Conservation (phyloP, 73 alveolate species). For the Tetrahymena borealis region DNA sequence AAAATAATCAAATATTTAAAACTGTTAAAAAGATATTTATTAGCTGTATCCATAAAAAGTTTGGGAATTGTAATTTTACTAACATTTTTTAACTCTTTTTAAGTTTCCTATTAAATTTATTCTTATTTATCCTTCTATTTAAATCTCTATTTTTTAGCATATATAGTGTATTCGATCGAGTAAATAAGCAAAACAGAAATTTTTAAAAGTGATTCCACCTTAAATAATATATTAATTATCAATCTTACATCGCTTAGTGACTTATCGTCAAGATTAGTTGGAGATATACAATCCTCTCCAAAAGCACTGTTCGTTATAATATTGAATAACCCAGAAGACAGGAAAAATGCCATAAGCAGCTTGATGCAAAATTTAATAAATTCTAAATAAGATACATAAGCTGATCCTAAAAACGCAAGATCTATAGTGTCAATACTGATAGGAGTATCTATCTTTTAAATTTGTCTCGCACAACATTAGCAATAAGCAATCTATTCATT, state of each 20-base stretch:
- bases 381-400: not conserved
- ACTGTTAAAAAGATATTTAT: too few relatives aligned
- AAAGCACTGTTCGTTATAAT: not conserved
- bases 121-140: not conserved
- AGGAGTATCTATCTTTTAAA: not conserved
- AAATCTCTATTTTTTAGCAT: too few relatives aligned
- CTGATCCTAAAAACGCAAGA: not conserved
- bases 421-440: not conserved
- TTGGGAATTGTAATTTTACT: too few relatives aligned
- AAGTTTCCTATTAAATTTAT: too few relatives aligned
- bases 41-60: too few relatives aligned
- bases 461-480: not conserved
- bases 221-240: too few relatives aligned
- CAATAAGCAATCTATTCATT: not conserved
- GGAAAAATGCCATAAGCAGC: not conserved
- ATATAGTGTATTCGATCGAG: too few relatives aligned
- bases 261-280: not conserved
- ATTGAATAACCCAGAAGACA: not conserved
- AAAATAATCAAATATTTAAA: too few relatives aligned
- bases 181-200: too few relatives aligned
- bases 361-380: not conserved
- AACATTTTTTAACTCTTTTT: too few relatives aligned
- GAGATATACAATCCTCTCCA: not conserved
- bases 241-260: too few relatives aligned
- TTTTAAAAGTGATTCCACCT: too few relatives aligned